Evolutionary conservation across 192 early-diverging fungal species (phyloP).

Genomic region (Gorgonomyces haynaldii): DNA sequence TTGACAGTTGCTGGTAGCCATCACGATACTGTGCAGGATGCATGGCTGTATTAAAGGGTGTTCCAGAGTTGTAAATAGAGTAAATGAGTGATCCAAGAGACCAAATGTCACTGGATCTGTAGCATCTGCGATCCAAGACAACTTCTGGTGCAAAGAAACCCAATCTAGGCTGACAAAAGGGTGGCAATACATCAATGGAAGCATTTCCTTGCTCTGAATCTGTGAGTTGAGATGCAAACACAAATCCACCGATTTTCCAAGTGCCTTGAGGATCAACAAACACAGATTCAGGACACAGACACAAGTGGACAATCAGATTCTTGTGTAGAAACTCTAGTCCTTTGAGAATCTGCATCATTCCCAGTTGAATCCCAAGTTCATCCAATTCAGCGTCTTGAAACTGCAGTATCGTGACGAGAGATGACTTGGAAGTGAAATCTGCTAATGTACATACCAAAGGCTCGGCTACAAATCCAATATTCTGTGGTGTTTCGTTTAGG

Average conservation of each 20-base stretch:
- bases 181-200: neutral
- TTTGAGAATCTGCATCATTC: neutral
- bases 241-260: slow-evolving; percentile 6
- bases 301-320: neutral
- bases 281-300: neutral
- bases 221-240: neutral
- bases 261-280: neutral
- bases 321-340: slow-evolving; percentile 1
- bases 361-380: slow-evolving; percentile 2
- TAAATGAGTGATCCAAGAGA: neutral
- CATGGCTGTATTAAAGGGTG: neutral
- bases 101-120: neutral
- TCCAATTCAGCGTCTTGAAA: neutral
- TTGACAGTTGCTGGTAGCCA: neutral
- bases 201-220: neutral
- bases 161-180: neutral
- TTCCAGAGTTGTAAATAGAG: neutral
- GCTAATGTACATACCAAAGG: neutral
- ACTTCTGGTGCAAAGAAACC: slow-evolving; percentile 5
- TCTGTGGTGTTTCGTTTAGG: neutral
- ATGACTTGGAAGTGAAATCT: neutral
- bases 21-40: neutral
- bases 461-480: neutral
- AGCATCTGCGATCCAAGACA: neutral
- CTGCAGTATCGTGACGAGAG: neutral